Evolutionary conservation across 2,329 filamentous ascomycete genomes (phyloP).

Genomic region (Ophiognomonia clavigignenti-juglandacearum): DNA sequence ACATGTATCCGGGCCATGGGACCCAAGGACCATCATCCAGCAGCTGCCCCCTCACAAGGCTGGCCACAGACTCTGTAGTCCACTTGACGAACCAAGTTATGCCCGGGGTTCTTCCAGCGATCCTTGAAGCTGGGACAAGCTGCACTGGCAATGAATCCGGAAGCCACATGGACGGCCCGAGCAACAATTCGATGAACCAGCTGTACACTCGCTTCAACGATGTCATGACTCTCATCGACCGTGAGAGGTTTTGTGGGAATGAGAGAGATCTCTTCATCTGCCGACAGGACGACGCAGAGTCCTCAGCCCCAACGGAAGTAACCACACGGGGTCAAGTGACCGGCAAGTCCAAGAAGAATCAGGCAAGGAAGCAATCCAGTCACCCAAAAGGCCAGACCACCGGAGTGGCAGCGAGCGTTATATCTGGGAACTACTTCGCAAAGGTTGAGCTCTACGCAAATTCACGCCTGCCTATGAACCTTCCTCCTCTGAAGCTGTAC

Average conservation of each 20-base stretch:
- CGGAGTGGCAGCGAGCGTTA: conserved; percentile 28
- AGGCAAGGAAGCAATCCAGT: conserved; percentile 28
- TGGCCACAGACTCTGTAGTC: conserved; percentile 35
- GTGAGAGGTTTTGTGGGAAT: conserved; percentile 47
- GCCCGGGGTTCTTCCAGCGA: conserved; percentile 29
- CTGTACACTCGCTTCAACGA: conserved; percentile 60
- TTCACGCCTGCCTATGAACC: conserved; percentile 62
- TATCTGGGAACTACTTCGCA: conserved; percentile 58
- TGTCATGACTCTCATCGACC: conserved; percentile 68
- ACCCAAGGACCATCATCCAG: conserved; percentile 16
- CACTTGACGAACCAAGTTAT: conserved; percentile 38
- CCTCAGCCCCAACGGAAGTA: not conserved
- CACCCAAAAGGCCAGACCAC: conserved; percentile 31
- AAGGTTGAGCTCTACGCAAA: conserved; percentile 79
- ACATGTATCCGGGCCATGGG: conserved; percentile 26
- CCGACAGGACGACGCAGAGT: conserved; percentile 19
- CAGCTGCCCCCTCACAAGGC: conserved; percentile 26
- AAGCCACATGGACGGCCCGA: conserved; percentile 40
- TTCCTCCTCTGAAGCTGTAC: conserved; percentile 67
- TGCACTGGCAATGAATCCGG: conserved; percentile 36
- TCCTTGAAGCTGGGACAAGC: conserved; percentile 39
- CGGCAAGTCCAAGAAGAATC: conserved; percentile 18
- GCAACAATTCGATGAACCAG: conserved; percentile 49
- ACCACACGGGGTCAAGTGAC: conserved; percentile 5
- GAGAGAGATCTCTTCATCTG: conserved; percentile 50